Evolutionary conservation across 2,329 filamentous ascomycete species (phyloP), one percentile per base, ranked within the genome.

Genomic region (Monilinia fructicola): DNA sequence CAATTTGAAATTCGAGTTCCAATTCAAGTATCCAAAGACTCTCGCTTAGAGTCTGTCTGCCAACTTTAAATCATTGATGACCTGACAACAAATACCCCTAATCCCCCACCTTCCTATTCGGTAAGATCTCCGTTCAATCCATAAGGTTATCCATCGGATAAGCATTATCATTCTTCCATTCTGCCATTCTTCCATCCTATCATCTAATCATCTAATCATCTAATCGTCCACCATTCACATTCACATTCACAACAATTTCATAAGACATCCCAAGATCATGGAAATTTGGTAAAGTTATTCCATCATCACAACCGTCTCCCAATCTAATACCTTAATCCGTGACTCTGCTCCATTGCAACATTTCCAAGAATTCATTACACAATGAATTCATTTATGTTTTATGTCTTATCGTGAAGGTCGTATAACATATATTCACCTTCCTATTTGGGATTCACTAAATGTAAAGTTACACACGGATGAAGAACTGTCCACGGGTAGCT

Each of bases 331-430:
- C 18, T n/a, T 35, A 3, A 35, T 35, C 42, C 42, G 11, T 46
- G 4, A 42, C 16, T 23, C n/a, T 35, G 44, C 56, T 48, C 35
- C n/a, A 35, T 59, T 23, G 46, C 26, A 46, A 59, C 42, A 48
- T 35, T 59, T 16, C 55, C 40, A 35, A 46, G 26, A 21, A 46
- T 59, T 23, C 42, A n/a, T 48, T 35, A 59, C 42, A 48, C n/a
- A 35, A 59, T 59, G 18, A 48, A 23, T 59, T 21, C 12, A 42
- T 42, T 42, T 42, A 14, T 54, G 48, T 26, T 48, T 46, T 35
- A 23, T n/a, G 14, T 56, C 62, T 58, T 64, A 64, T 64, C 62
- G 62, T 38, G 62, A 18, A 64, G 14, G 62, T 56, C 52, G 62
- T 56, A 64, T 64, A 56, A 55, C 26, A 46, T 21, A 21, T 56